Evolutionary conservation across 2,329 filamentous ascomycete species (phyloP), one percentile per base, ranked within the genome.

Genomic region (Xylaria sp.): DNA sequence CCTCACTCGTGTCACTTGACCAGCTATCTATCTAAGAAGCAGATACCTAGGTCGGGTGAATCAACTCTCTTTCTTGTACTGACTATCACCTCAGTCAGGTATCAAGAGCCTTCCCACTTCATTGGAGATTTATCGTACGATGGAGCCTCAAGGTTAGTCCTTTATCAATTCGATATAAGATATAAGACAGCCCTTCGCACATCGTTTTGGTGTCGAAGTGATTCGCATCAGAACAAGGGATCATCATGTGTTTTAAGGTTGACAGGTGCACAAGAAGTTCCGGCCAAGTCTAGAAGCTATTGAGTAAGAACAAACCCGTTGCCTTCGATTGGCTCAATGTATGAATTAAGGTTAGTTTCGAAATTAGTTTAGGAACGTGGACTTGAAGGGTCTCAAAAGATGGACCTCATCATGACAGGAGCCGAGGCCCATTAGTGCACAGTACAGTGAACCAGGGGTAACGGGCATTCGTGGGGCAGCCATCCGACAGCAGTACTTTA

Each of bases 1-100:
- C 54, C 54, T 57, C 33, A 36, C 54, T 10, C 3, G 9, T 28
- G 36, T 40, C 36, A 23, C 20, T 57, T 57, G 53, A 56, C 53
- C 10, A 38, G 31, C 33, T 33, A 33, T 33, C 33, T 33, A 33
- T 33, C 33, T 33, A 33, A 33, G 31, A 7, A 33, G 6, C 7
- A 57, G 11, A 26, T 57, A 23, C 23, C 23, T 23, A 42, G 54
- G 13, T 10, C 28, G n/a, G 13, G 36, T 2, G 13, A 42, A 17
- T 36, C 13, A 13, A 31, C 13, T 56, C 31, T 23, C n/a, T 36
- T 33, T 54, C 28, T 13, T 23, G 31, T 38, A 38, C 33, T 38
- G 10, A 20, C 17, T 36, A 23, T 56, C 51, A 9, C 33, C n/a
- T 38, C 6, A 6, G 23, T 23, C 11, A 36, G 49, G 11, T 54